Evolutionary conservation across 768 basidiomycete species (phyloP).

Genomic region (Lyophyllum semitale): DNA sequence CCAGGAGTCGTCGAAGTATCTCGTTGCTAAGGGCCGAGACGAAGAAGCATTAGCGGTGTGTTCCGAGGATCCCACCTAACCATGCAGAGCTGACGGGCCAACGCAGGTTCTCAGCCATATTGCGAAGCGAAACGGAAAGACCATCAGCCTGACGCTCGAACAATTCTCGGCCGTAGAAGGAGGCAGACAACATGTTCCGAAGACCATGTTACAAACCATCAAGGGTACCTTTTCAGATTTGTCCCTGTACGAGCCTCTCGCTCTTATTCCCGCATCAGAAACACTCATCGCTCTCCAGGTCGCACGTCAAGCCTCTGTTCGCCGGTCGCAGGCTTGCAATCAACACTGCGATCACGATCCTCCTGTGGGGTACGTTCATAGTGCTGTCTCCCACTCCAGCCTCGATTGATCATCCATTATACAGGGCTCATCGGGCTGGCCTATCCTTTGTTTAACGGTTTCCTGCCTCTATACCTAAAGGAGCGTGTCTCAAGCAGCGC

Average conservation of each 20-base stretch:
- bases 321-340: constrained; percentile 41
- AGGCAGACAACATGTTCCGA: constrained; percentile 12
- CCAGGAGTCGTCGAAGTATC: constrained; percentile 64
- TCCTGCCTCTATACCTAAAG: constrained; percentile 50
- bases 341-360: constrained; percentile 49
- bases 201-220: constrained; percentile 30
- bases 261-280: not conserved
- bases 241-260: constrained; percentile 33
- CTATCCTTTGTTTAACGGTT: constrained; percentile 54
- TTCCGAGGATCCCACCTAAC: not conserved
- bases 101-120: constrained; percentile 48
- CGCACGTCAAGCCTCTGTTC: constrained; percentile 53
- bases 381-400: not conserved
- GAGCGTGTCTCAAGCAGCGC: constrained; percentile 29
- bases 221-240: constrained; percentile 36
- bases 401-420: no score
- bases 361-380: constrained; percentile 47
- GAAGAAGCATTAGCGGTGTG: constrained; percentile 51
- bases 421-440: constrained; percentile 50
- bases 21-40: constrained; percentile 57
- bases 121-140: constrained; percentile 47
- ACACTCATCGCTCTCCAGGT: constrained; percentile 25
- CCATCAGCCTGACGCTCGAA: constrained; percentile 46
- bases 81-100: not conserved
- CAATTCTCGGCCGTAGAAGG: constrained; percentile 36